A percentile compares a stretch with the other conserved stretches of the same genome.
Conservation (phyloP, 768 basidiomycete genomes). For the Porphyrellus cyaneotinctus region DNA sequence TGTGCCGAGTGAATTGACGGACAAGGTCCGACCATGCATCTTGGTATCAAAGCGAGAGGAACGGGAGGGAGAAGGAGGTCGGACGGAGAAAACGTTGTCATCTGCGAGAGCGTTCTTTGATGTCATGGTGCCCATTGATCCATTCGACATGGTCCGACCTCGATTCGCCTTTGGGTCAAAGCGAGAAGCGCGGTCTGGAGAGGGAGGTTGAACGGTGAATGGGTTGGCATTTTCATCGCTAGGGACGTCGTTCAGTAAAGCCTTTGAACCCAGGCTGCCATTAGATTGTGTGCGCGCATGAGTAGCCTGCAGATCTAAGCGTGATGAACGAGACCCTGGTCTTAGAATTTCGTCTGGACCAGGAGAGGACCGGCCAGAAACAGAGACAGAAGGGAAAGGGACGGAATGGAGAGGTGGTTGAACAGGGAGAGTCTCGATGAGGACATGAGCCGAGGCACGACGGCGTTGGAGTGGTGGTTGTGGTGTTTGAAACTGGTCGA, state of each 20-base stretch:
- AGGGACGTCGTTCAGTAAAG: slow-evolving; percentile 39
- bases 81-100: slow-evolving; percentile 66
- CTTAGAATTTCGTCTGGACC: slow-evolving; percentile 37
- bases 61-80: slow-evolving; percentile 55
- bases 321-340: slow-evolving; percentile 33
- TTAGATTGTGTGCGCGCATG: slow-evolving; percentile 50
- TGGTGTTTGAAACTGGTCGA: slow-evolving; percentile 42
- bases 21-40: slow-evolving; percentile 55
- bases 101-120: slow-evolving; percentile 34
- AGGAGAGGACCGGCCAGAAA: slow-evolving; percentile 46
- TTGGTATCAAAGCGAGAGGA: slow-evolving; percentile 84
- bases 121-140: slow-evolving; percentile 39
- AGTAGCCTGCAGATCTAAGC: slow-evolving; percentile 27
- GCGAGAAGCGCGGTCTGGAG: slow-evolving; percentile 39
- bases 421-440: slow-evolving; percentile 41
- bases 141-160: slow-evolving; percentile 42
- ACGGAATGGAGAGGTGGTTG: slow-evolving; percentile 45
- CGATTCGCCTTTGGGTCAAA: slow-evolving; percentile 41
- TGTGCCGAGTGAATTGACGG: slow-evolving; percentile 64
- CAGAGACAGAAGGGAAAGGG: slow-evolving; percentile 60
- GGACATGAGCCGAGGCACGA: slow-evolving; percentile 47
- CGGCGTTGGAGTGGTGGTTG: slow-evolving; percentile 43
- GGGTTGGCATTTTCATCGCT: slow-evolving; percentile 31
- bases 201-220: slow-evolving; percentile 34
- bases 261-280: slow-evolving; percentile 48